Percentiles rank a stretch among this genome's conserved stretches.
These are phyloP conservation scores for Coleophoma crateriformis DNA, from an alignment of 2,329 filamentous ascomycete genomes.

Conservation along the genomic window DNA sequence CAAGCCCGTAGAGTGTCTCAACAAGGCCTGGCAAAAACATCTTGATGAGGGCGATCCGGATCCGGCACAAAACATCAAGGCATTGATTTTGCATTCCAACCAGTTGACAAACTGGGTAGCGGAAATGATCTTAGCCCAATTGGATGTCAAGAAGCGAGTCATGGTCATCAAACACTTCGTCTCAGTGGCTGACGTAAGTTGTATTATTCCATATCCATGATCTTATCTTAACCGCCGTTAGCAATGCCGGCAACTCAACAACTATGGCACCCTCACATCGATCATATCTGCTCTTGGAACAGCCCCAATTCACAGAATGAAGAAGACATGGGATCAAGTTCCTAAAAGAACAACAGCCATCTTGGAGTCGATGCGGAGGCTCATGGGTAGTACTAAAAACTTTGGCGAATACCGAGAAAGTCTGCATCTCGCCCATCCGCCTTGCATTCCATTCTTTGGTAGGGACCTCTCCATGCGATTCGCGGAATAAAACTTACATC, in stretches of 20 bases:
- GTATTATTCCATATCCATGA: neutral
- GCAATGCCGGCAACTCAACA: constrained; percentile 93
- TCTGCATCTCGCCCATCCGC: constrained; percentile 86
- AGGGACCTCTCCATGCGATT: constrained; percentile 26
- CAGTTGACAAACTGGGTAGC: constrained; percentile 99
- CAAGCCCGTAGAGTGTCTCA: constrained; percentile 90
- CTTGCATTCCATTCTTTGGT: constrained; percentile 98
- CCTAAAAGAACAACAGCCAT: constrained; percentile 75
- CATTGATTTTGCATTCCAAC: constrained; percentile 94
- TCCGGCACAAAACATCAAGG: constrained; percentile 89
- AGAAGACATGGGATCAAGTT: constrained; percentile 90
- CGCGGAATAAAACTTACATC: constrained; percentile 5
- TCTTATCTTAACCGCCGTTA: constrained; percentile 32
- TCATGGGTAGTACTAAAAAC: constrained; percentile 98
- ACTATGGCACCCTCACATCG: constrained; percentile 94
- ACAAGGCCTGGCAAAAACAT: constrained; percentile 99
- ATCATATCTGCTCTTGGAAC: constrained; percentile 96
- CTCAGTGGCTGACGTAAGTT: constrained; percentile 83
- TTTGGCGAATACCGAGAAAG: constrained; percentile 95
- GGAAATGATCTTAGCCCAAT: constrained; percentile 94
- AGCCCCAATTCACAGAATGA: constrained; percentile 88
- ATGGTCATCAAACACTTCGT: constrained; percentile 99
- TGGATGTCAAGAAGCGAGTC: constrained; percentile 91
- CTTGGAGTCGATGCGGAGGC: constrained; percentile 83
- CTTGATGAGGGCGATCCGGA: constrained; percentile 74